Evolutionary conservation across 768 basidiomycete species (phyloP).

Genomic region (Termitomyces sp.): DNA sequence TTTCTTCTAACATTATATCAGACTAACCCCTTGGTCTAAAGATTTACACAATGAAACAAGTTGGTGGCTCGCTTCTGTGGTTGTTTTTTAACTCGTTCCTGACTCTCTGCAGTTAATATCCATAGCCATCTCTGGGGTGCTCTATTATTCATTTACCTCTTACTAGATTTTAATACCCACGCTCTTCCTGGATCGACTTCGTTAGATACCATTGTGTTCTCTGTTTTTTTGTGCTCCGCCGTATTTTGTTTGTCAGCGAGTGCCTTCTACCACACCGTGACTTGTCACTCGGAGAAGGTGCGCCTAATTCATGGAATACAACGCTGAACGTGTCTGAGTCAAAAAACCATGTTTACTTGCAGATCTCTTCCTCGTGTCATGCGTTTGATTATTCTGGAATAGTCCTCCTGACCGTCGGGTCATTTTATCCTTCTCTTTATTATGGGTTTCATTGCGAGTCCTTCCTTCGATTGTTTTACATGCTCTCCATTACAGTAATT

Average conservation of each 20-base stretch:
- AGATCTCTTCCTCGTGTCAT: constrained; percentile 61
- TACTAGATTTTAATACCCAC: constrained; percentile 46
- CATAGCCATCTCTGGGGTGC: constrained; percentile 77
- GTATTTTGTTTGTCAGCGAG: constrained; percentile 70
- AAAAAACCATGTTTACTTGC: constrained; percentile 5
- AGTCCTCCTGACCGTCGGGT: constrained; percentile 71
- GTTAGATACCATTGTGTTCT: constrained; percentile 55
- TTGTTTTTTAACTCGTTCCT: constrained; percentile 8
- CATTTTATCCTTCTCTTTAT: constrained; percentile 71
- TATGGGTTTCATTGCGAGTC: constrained; percentile 75
- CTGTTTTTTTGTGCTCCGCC: constrained; percentile 65
- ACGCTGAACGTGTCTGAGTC: not conserved
- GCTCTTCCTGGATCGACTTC: constrained; percentile 56
- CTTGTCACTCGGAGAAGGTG: constrained; percentile 70
- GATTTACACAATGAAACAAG: constrained; percentile 80
- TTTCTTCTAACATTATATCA: constrained; percentile 6
- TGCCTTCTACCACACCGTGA: constrained; percentile 67
- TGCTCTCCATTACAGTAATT: constrained; percentile 42
- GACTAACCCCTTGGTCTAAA: constrained; percentile 21
- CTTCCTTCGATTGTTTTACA: constrained; percentile 48
- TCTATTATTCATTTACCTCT: constrained; percentile 51
- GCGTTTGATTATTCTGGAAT: constrained; percentile 80
- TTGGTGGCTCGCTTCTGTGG: constrained; percentile 17
- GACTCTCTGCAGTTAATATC: constrained; percentile 62
- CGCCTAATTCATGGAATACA: constrained; percentile 15